Base-by-base conservation (phyloP, 192 early-diverging fungal species). In the Kickxella alabastrina region DNA sequence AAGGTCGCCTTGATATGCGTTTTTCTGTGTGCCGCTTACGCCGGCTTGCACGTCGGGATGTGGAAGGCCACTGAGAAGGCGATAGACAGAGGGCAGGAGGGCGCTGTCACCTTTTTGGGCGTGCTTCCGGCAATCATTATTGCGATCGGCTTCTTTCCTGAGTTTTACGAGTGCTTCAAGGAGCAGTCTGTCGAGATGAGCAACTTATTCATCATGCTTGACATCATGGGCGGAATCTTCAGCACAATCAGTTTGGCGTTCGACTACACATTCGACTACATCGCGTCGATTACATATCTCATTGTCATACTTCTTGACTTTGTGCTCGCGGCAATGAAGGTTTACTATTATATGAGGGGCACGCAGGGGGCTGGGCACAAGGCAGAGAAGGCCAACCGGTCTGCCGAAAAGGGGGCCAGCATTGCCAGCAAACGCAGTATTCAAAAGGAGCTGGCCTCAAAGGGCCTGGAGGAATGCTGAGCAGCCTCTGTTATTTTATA, bases 121-220 rank as follows among this genome's bases (percentile, higher is more conserved):
- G 62, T 75, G 7, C 54, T 75, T 1, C 72, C 72, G 27, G 72
- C 72, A 2, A 54, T 69, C 15, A 40, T 69, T 3, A 75, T 75
- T 53, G 72, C 72, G 6, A 35, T 53, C 12, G 72, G 72, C 2
- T 75, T 75, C 36, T 69, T 75, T 36, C 72, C 72, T 15, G 65
- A 75, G 53, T 65, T 68, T 25, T 69, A 65, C 43, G 66, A 69
- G 40, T 68, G 59, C 39, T n/a, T 75, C 52, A 68, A 69, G 60
- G 56, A 69, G 17, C 52, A 56, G 36, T 65, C 56, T 10, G 66
- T 75, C 36, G 72, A 75, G 39, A 75, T 75, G 72, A 57, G 57
- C 57, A 75, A 68, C 52, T 52, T 75, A 8, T 75, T 75, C 26
- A 49, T 75, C 1, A 43, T 57, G 51, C 49, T 75, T 4, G 72